Percentiles rank a stretch among this genome's conserved stretches.
phyloP scores from a whole-genome alignment of 2,329 filamentous ascomycete genomes.

The Nannizziopsis arthrosporioides region DNA sequence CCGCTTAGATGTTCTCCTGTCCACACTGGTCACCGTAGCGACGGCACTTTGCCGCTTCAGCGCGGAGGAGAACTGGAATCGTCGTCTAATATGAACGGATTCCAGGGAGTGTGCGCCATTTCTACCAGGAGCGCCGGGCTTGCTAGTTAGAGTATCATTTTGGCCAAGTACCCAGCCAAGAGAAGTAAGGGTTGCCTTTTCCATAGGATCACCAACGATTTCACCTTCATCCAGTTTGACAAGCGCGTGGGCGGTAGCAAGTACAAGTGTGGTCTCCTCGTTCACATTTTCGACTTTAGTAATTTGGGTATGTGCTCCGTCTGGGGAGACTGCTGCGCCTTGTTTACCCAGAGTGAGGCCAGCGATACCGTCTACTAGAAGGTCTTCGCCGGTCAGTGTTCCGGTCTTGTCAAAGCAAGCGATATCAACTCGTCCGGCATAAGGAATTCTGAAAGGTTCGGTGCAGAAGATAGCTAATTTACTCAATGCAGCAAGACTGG shows the following conservation, averaged over 20 bases:
- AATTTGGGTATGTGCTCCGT: constrained; percentile 74
- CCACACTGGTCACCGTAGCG: constrained; percentile 63
- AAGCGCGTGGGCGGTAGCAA: constrained; percentile 87
- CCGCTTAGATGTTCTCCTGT: constrained; percentile 62
- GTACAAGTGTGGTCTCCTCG: constrained; percentile 77
- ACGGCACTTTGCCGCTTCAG: constrained; percentile 94
- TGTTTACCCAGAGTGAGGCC: constrained; percentile 64
- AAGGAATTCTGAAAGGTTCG: constrained; percentile 96
- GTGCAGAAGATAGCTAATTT: constrained; percentile 98
- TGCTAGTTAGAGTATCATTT: constrained; percentile 71
- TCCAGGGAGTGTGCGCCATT: constrained; percentile 44
- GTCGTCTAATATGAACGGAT: constrained; percentile 83
- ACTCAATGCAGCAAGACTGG: constrained; percentile 83
- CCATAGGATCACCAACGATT: constrained; percentile 96
- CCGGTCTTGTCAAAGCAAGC: constrained; percentile 99
- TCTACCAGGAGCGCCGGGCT: constrained; percentile 34
- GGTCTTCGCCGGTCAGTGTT: constrained; percentile 87
- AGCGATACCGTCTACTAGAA: constrained; percentile 93
- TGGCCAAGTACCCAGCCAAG: constrained; percentile 87
- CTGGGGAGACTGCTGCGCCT: constrained; percentile 56
- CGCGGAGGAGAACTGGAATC: constrained; percentile 96
- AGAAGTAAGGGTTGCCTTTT: constrained; percentile 82
- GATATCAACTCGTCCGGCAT: constrained; percentile 85
- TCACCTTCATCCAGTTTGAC: constrained; percentile 96
- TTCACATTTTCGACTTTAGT: constrained; percentile 57